Evolutionary conservation across 2,329 filamentous ascomycete genomes (phyloP), one percentile per base, ranked within the genome.

Genomic region (Coniochaeta prunicola): DNA sequence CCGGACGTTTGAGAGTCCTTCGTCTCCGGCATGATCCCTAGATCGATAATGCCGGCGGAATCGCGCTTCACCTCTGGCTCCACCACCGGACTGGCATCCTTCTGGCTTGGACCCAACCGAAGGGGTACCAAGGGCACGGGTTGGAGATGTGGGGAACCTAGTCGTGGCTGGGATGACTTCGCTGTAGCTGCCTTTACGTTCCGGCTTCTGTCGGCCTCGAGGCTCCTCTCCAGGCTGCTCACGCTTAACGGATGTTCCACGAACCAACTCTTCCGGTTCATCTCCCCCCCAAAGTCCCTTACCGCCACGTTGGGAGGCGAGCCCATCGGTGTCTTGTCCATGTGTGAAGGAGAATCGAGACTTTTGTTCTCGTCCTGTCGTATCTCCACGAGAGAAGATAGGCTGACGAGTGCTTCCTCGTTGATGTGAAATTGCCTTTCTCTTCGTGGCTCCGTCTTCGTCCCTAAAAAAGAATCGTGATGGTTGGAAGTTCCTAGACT

Each of bases 401-500:
- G 33, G 53, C 30, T 55, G 15, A 7, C 17, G 30, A 36, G 34
- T 21, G 53, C 53, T 34, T 13, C 15, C 30, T 34, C 53, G 5
- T 9, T 10, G 30, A 12, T 33, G 53, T 55, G 62, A 61, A 36
- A 60, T 7, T 33, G 7, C 61, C 15, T 64, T 54, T 57, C 31
- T 42, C 13, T 21, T 24, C 57, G 57, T 56, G 34, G 57, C 61
- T 45, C 58, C 62, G 60, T 60, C 58, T 56, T 53, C 56, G 61
- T 59, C 60, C 60, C 74, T 76, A 77, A 77, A 76, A 77, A 77
- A 73, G 66, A 58, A 53, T 62, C 54, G 12, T 50, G 58, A 5
- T 26, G 8, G 26, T 21, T 36, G 34, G 31, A 3, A 36, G 15
- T 36, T 13, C 12, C 19, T 12, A 34, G 36, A 33, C 3, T 1